Evolutionary conservation across 2,329 filamentous ascomycete species (phyloP), one percentile per base, ranked within the genome.

Genomic region (Lecanoromycetidae sp.): DNA sequence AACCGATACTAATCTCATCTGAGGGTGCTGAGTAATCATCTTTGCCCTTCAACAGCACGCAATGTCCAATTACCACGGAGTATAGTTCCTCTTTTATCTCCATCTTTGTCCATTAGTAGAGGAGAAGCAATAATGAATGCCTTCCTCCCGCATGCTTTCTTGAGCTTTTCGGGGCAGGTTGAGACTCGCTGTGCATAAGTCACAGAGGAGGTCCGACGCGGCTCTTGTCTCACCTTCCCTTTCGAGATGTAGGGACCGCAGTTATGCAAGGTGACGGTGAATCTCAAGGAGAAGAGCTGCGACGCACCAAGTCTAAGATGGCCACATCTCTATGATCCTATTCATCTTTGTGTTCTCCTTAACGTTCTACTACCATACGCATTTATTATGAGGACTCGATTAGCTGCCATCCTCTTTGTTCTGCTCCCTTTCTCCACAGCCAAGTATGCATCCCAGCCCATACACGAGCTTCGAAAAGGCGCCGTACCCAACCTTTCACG

Each of bases 181-280:
- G n/a, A n/a, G n/a, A n/a, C n/a, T n/a, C n/a, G n/a, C n/a, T n/a
- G n/a, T n/a, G n/a, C n/a, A n/a, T n/a, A n/a, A n/a, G n/a, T n/a
- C n/a, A n/a, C n/a, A n/a, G n/a, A n/a, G n/a, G n/a, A n/a, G n/a
- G n/a, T n/a, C n/a, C n/a, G n/a, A n/a, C n/a, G n/a, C n/a, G n/a
- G n/a, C n/a, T n/a, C n/a, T n/a, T n/a, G n/a, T 32, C 10, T 33
- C 29, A 42, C 39, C 39, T 42, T 42, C 39, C 39, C 1, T 15
- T 20, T 42, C 7, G 27, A 42, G 39, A 5, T 30, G 26, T 19
- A 32, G 12, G 39, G 9, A 19, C n/a, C 25, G 27, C 38, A 27
- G n/a, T n/a, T 12, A 41, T 42, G 39, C 39, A 42, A 8, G 19
- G 39, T 42, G 39, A 42, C 39, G 39, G 25, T 12, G 35, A 38